phyloP scores from a whole-genome alignment of 768 basidiomycete species.

The Scleroderma citrinum region DNA sequence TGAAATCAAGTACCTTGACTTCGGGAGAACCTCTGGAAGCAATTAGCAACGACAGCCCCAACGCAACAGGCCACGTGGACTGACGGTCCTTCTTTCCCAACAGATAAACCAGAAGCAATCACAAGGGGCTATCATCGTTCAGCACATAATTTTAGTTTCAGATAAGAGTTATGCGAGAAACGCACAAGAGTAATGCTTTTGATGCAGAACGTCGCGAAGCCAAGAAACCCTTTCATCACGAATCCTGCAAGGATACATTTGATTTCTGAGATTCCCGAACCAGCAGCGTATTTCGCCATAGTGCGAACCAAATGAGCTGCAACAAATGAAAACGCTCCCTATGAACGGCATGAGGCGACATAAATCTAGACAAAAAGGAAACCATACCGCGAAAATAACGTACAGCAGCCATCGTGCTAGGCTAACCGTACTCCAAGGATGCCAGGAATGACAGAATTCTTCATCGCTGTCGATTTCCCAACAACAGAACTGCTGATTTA shows the following conservation, averaged over 20 bases:
- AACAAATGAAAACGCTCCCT: slow-evolving; percentile 80
- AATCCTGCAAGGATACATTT: slow-evolving; percentile 98
- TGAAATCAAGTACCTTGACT: slow-evolving; percentile 66
- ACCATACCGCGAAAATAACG: slow-evolving; percentile 80
- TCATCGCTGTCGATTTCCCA: slow-evolving; percentile 89
- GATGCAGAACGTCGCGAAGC: slow-evolving; percentile 84
- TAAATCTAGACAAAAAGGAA: neutral
- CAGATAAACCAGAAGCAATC: slow-evolving; percentile 93
- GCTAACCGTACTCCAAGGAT: slow-evolving; percentile 74
- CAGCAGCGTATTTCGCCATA: slow-evolving; percentile 92
- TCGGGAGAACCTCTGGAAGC: slow-evolving; percentile 75
- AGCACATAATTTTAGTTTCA: slow-evolving; percentile 1
- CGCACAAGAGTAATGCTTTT: slow-evolving; percentile 91
- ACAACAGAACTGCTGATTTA: slow-evolving; percentile 97
- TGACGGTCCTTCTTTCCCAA: slow-evolving; percentile 97
- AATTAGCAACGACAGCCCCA: slow-evolving; percentile 81
- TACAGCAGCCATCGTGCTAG: slow-evolving; percentile 80
- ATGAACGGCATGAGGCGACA: slow-evolving; percentile 5
- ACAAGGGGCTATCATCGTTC: slow-evolving; percentile 70
- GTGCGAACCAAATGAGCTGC: slow-evolving; percentile 86
- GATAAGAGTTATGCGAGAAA: slow-evolving; percentile 6
- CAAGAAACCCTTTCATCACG: slow-evolving; percentile 92
- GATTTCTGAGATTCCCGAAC: slow-evolving; percentile 97
- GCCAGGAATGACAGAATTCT: slow-evolving; percentile 87
- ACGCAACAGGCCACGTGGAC: slow-evolving; percentile 97